Base-by-base conservation (phyloP, 306 rosid species). In the Ziziphus jujuba region DNA sequence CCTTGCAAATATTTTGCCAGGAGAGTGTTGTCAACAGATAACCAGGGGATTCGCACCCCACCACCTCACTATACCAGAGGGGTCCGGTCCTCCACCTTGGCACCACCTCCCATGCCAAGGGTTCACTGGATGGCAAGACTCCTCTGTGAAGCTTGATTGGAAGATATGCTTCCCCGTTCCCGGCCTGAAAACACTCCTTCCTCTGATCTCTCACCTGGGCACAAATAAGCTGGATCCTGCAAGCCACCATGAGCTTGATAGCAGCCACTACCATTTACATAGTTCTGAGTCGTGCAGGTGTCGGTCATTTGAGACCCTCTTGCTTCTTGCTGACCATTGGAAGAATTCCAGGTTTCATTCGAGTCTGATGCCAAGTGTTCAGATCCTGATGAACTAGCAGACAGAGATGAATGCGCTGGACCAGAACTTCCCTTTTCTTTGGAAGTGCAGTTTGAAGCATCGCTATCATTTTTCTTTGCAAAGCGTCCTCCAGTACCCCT, bases 401-500 rank as follows among this genome's bases (percentile, higher is more conserved):
- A 85, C n/a, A 83, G 88, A 36, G 92, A 87, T 7, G 98, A 89
- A 34, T 63, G 71, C 50, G 83, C 80, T 24, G 83, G 89, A 75
- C 93, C 91, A 67, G 89, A 77, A 55, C 77, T 80, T 15, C 77
- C 77, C 74, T 80, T 91, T 38, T 75, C 88, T 68, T 82, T 89
- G 59, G 77, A 72, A 4, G 81, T 66, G 66, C 68, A 56, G 69
- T 79, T 80, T 16, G 77, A 76, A 63, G 71, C 71, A 9, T 79
- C 92, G 17, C 15, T 74, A 6, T 73, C 77, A 40, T 44, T 53
- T 75, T 90, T 93, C 89, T 86, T 93, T 25, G 96, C 98, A 78
- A 93, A 93, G 9, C 98, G 98, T 36, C 98, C 98, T 64, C 98
- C 98, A 0, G 40, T 93, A 31, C 98, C 89, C 71, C 98, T 86